Evolutionary conservation across 2,329 filamentous ascomycete species (phyloP), one percentile per base, ranked within the genome.

Genomic region (Lasiodiplodia hormozganensis): DNA sequence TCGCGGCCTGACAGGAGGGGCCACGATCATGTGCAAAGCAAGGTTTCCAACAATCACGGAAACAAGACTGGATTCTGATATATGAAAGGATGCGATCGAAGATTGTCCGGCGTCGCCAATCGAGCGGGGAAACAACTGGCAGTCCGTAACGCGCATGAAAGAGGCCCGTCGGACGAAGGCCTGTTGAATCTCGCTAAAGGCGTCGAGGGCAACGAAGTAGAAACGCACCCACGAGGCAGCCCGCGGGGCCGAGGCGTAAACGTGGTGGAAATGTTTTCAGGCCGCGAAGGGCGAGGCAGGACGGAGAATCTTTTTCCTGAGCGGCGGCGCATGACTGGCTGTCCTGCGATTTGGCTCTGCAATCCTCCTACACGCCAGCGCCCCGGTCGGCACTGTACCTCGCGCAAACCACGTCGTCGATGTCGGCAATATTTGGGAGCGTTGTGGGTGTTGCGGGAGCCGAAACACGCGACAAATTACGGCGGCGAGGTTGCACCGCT

Each of bases 11-110:
- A 62, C 43, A 43, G 58, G 21, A 52, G 18, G 23, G 18, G 16
- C 58, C 40, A 36, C 43, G 43, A 23, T 47, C 40, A 25, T 28
- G 47, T 64, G 21, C 58, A 52, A 14, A 47, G 51, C 60, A 64
- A 52, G 60, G 60, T 64, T 64, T 64, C 60, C 60, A 64, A 64
- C 60, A 47, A 64, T 64, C n/a, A 38, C 28, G 40, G 60, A 64
- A 64, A 64, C 60, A 64, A 64, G 60, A 36, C 36, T 64, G 60
- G 56, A 64, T 64, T 64, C 31, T 36, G 60, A 64, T 64, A 64
- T 52, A 64, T 64, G 60, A 64, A 62, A 34, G 43, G 60, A 52
- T 11, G 31, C 43, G 47, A 64, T 34, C 28, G 47, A 52, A n/a
- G 60, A 52, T 64, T 47, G n/a, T 51, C 40, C 40, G 40, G 58